phyloP scores from a whole-genome alignment of 345 rosid genomes.

The Arabidopsis thaliana region DNA sequence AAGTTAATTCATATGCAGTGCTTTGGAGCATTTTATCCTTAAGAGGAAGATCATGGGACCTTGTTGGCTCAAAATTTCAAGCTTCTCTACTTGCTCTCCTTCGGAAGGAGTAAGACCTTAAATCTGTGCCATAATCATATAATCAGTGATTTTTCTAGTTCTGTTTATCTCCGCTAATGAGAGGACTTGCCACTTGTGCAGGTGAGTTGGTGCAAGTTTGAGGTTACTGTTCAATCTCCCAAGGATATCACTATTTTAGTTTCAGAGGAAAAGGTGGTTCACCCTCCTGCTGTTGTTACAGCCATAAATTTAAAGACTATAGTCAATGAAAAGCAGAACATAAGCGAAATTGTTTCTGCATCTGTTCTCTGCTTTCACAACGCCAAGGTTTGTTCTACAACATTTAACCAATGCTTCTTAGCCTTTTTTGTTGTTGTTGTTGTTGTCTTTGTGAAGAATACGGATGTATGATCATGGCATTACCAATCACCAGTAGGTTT shows the following conservation, averaged over 20 bases:
- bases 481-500: slow-evolving; percentile 16
- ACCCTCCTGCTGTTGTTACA: slow-evolving; percentile 86
- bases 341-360: slow-evolving; percentile 86
- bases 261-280: slow-evolving; percentile 56
- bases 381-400: slow-evolving; percentile 77
- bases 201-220: slow-evolving; percentile 99
- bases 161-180: slow-evolving; percentile 34
- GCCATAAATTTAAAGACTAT: slow-evolving; percentile 92
- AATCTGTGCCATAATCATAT: slow-evolving; percentile 19
- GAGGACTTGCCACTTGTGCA: slow-evolving; percentile 46
- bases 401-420: slow-evolving; percentile 35
- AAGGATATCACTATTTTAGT: slow-evolving; percentile 63
- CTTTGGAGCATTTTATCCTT: slow-evolving; percentile 91
- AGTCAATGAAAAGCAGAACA: slow-evolving; percentile 79
- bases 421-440: slow-evolving; percentile 8
- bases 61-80: slow-evolving; percentile 86
- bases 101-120: slow-evolving; percentile 71
- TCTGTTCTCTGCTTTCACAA: slow-evolving; percentile 90
- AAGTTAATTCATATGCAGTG: slow-evolving; percentile 60
- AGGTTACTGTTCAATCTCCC: slow-evolving; percentile 70
- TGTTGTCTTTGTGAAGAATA: slow-evolving; percentile 24
- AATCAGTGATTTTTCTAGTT: slow-evolving; percentile 14
- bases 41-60: slow-evolving; percentile 94
- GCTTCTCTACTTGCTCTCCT: slow-evolving; percentile 68
- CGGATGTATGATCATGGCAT: slow-evolving; percentile 22